Evolutionary conservation across 1,139 yeast species (phyloP).

Genomic region (Scheffersomyces stambukii): DNA sequence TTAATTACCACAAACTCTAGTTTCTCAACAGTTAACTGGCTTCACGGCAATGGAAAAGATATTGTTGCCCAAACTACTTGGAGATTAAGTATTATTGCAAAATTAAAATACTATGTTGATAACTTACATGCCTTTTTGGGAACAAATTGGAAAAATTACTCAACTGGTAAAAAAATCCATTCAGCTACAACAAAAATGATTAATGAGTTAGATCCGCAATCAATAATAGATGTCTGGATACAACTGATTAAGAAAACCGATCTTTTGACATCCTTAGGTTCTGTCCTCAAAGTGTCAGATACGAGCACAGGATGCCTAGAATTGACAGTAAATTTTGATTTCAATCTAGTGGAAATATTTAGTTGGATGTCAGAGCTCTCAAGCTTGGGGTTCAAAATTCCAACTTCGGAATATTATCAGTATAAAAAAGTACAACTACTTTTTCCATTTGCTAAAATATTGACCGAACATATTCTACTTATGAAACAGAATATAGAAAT

Average conservation of each 20-base stretch:
- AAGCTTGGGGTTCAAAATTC: slow-evolving; percentile 56
- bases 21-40: background rate
- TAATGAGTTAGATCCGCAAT: slow-evolving; percentile 41
- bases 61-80: too few relatives aligned
- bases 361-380: slow-evolving; percentile 53
- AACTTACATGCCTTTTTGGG: slow-evolving; percentile 47
- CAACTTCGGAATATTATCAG: slow-evolving; percentile 31
- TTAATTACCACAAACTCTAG: slow-evolving; percentile 8
- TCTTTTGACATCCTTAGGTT: slow-evolving; percentile 10
- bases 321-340: slow-evolving; percentile 49
- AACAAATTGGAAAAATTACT: slow-evolving; percentile 66
- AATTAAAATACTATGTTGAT: slow-evolving; percentile 17
- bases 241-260: slow-evolving; percentile 6
- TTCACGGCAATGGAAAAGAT: slow-evolving; percentile 1
- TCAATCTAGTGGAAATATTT: slow-evolving; percentile 37
- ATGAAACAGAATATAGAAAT: slow-evolving; percentile 24
- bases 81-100: slow-evolving; percentile 19
- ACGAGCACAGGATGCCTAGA: slow-evolving; percentile 10
- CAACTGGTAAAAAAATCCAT: slow-evolving; percentile 65
- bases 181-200: slow-evolving; percentile 45
- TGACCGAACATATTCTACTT: slow-evolving; percentile 40
- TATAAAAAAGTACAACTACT: slow-evolving; percentile 44
- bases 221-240: slow-evolving; percentile 48
- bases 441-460: slow-evolving; percentile 54
- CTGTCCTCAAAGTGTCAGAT: slow-evolving; percentile 10